Evolutionary conservation across 768 basidiomycete genomes (phyloP), one percentile per base, ranked within the genome.

Genomic region (Kwoniella sp.): DNA sequence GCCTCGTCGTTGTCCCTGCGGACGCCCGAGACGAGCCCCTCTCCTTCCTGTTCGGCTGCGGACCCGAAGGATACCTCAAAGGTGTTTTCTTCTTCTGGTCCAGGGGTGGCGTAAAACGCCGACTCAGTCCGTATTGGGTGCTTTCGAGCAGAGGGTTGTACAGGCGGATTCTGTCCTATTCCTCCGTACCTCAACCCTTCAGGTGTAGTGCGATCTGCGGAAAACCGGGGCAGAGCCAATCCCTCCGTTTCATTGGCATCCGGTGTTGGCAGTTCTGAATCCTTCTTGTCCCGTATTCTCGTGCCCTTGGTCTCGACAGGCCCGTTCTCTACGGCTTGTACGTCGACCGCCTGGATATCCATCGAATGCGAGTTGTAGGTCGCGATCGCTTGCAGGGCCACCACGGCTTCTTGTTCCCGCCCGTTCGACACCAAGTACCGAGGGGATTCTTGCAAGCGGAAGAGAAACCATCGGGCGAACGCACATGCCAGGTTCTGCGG

Each of bases 401-500:
- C 81, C 29, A 93, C 75, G 0, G 92, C 93, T 60, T 95, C 91
- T 29, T 83, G 80, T 28, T 82, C 84, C 37, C 89, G 81, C 14
- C 90, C 89, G 0, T 88, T 84, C 39, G 90, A 85, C 4, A 93
- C 89, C 53, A 99, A 84, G 69, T 85, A 96, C 20, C 90, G 83
- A 1, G 95, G 91, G 0, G 90, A 92, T 75, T 99, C 93, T 72
- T 96, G 86, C 5, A 99, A 77, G 17, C 85, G 83, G 80, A 98
- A 95, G 73, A 96, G 84, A 9, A 86, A 76, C 51, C 92, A 88
- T 15, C 95, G 87, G 10, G 84, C 84, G 26, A 88, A 67, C 71
- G 90, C 91, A 87, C 96, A 92, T 2, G 77, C 74, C 6, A 91
- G 76, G 7, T 90, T 95, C 92, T 98, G 63, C 9, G 17, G 3